phyloP scores from a whole-genome alignment of 768 basidiomycete species.

The Leccinum incarnatum region DNA sequence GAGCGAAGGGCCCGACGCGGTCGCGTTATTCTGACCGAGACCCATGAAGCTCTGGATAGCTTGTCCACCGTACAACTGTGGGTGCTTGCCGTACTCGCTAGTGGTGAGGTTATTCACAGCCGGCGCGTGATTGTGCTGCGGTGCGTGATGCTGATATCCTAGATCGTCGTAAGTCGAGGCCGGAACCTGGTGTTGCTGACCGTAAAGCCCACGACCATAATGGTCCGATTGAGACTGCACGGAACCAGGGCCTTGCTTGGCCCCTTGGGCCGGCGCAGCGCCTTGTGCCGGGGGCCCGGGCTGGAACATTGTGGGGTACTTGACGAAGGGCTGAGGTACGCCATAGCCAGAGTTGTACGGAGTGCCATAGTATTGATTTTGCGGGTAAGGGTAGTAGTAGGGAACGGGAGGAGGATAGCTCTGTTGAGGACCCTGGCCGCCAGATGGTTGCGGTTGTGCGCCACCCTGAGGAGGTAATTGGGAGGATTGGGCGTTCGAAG shows the following conservation, averaged over 20 bases:
- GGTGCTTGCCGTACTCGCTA: conserved; percentile 45
- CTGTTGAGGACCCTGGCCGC: conserved; percentile 63
- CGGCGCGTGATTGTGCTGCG: conserved; percentile 55
- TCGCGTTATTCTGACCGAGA: conserved; percentile 43
- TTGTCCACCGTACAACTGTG: conserved; percentile 47
- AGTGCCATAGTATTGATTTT: conserved; percentile 73
- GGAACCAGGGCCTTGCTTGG: conserved; percentile 61
- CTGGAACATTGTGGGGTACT: conserved; percentile 77
- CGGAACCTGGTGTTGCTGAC: conserved; percentile 53
- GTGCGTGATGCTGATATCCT: conserved; percentile 53
- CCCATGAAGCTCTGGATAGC: conserved; percentile 73
- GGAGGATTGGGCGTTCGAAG: conserved; percentile 51
- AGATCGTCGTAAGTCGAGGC: conserved; percentile 48
- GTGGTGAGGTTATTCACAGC: conserved; percentile 38
- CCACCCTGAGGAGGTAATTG: conserved; percentile 49
- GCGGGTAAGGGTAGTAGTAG: conserved; percentile 68
- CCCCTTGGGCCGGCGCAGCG: conserved; percentile 59
- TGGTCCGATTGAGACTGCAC: conserved; percentile 54
- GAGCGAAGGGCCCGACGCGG: conserved; percentile 46
- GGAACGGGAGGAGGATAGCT: conserved; percentile 58
- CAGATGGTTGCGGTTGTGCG: conserved; percentile 56
- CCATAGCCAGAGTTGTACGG: conserved; percentile 61
- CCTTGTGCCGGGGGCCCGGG: conserved; percentile 67
- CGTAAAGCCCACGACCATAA: conserved; percentile 63
- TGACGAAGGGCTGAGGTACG: conserved; percentile 67